phyloP scores from a whole-genome alignment of 768 basidiomycete species.

The Russula emetica region DNA sequence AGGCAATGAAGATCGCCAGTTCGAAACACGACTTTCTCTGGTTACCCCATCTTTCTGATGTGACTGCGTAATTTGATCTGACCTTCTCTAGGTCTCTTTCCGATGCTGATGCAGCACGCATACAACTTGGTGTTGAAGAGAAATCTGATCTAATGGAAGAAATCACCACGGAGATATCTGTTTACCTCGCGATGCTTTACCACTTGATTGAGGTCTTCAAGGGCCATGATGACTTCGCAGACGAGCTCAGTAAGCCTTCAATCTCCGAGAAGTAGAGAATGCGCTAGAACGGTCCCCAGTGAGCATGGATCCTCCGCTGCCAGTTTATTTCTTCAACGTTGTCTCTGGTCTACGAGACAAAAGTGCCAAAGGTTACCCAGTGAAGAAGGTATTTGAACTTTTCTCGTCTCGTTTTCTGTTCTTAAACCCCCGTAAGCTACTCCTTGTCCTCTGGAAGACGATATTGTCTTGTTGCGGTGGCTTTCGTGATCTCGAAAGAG shows the following conservation, averaged over 20 bases:
- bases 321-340: constrained; percentile 86
- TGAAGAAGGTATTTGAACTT: constrained; percentile 72
- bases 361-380: constrained; percentile 91
- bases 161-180: constrained; percentile 84
- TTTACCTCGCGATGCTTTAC: constrained; percentile 94
- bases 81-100: constrained; percentile 55
- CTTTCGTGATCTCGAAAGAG: constrained; percentile 76
- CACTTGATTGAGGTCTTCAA: constrained; percentile 93
- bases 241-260: constrained; percentile 80
- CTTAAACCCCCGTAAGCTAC: constrained; percentile 50
- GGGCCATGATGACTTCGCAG: constrained; percentile 90
- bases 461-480: constrained; percentile 91
- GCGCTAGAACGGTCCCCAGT: constrained; percentile 46
- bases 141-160: constrained; percentile 82
- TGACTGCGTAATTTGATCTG: not conserved
- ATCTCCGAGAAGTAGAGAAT: not conserved
- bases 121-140: constrained; percentile 66
- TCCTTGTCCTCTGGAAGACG: constrained; percentile 93
- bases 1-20: constrained; percentile 86
- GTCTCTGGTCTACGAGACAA: constrained; percentile 90
- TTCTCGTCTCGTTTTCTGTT: constrained; percentile 13
- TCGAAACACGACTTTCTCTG: constrained; percentile 81
- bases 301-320: constrained; percentile 91
- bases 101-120: constrained; percentile 67
- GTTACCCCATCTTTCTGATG: constrained; percentile 36